These are phyloP conservation scores for Fomitopsis palustris DNA, from an alignment of 1,284 basidiomycete genomes.

Conservation along the genomic window DNA sequence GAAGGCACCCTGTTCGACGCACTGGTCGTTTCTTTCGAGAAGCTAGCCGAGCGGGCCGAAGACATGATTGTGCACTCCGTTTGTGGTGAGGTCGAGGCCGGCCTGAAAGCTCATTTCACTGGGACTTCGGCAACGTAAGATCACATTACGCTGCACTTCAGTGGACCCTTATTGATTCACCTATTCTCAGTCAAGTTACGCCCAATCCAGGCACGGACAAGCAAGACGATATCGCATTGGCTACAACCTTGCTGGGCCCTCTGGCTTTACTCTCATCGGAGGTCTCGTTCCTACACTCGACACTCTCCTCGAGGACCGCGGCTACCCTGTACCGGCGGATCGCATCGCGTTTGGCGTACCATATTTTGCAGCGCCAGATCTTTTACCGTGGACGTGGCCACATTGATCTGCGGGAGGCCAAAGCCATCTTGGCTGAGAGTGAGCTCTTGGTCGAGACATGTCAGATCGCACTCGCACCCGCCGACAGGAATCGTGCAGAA, in stretches of 20 bases:
- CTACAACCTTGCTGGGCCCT: slow-evolving; percentile 66
- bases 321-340: slow-evolving; percentile 69
- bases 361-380: slow-evolving; percentile 81
- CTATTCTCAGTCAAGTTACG: slow-evolving; percentile 22
- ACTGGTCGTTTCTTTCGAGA: slow-evolving; percentile 60
- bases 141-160: background rate
- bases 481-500: slow-evolving; percentile 31
- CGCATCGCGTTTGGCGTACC: slow-evolving; percentile 60
- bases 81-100: slow-evolving; percentile 72
- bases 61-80: slow-evolving; percentile 83
- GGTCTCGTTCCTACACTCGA: slow-evolving; percentile 56
- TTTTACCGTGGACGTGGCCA: slow-evolving; percentile 67
- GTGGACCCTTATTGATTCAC: background rate
- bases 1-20: slow-evolving; percentile 76
- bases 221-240: slow-evolving; percentile 48
- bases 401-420: slow-evolving; percentile 53
- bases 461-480: slow-evolving; percentile 46
- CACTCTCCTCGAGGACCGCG: slow-evolving; percentile 52
- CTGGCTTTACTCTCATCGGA: slow-evolving; percentile 74
- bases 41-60: slow-evolving; percentile 69
- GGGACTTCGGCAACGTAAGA: slow-evolving; percentile 19
- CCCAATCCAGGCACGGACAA: slow-evolving; percentile 6
- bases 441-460: slow-evolving; percentile 80
- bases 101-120: slow-evolving; percentile 60
- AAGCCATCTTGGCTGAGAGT: slow-evolving; percentile 60